Conservation (phyloP, 352 stramenopile species). For the Stramenopiles sp. region DNA sequence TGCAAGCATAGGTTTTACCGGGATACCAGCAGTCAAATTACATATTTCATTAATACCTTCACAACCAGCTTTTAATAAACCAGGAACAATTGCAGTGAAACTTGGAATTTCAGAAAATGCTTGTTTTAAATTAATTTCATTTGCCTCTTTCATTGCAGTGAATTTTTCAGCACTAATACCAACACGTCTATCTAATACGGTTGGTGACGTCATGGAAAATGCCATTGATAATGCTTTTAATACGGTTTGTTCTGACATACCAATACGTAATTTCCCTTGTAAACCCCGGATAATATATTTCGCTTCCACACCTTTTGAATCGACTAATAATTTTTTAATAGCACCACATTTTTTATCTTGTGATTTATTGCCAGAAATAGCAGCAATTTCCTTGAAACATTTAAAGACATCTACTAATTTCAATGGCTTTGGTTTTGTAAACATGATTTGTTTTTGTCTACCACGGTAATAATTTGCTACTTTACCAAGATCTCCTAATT, state of each 20-base stretch:
- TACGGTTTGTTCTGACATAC: constrained; percentile 87
- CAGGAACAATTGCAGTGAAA: not conserved
- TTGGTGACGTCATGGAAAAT: too few relatives aligned
- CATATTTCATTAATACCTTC: constrained; percentile 20
- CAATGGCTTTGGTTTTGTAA: constrained; percentile 60
- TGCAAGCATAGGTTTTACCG: constrained; percentile 94
- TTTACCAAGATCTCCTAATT: constrained; percentile 85
- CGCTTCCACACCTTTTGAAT: constrained; percentile 50
- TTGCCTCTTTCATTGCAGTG: not conserved
- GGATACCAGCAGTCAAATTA: constrained; percentile 48
- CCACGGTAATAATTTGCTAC: constrained; percentile 76
- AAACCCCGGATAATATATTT: constrained; percentile 97
- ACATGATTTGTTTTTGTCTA: constrained; percentile 58
- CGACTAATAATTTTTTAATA: constrained; percentile 87
- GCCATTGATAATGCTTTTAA: constrained; percentile 86
- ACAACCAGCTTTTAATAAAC: constrained; percentile 21
- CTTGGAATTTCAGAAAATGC: not conserved
- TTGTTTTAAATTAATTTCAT: not conserved
- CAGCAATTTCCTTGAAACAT: constrained; percentile 53
- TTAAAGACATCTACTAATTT: constrained; percentile 58
- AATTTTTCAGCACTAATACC: not conserved
- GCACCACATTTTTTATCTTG: constrained; percentile 89
- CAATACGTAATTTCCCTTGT: constrained; percentile 94
- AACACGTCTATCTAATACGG: too few relatives aligned
- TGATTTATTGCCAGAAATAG: constrained; percentile 78